Conservation (phyloP, 1,284 basidiomycete species). For the Sutorius eximius region DNA sequence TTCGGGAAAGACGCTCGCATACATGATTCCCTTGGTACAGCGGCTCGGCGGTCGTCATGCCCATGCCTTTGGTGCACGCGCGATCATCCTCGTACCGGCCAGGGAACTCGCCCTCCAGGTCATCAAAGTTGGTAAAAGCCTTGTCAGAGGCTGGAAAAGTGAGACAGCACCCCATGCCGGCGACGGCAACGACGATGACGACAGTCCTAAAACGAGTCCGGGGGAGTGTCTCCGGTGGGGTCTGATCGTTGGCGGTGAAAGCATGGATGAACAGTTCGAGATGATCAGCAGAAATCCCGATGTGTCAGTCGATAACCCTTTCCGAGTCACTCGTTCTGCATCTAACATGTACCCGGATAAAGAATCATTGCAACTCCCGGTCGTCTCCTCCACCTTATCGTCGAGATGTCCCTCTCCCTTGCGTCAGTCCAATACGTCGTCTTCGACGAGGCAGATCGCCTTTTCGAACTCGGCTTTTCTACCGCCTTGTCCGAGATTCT, state of each 20-base stretch:
- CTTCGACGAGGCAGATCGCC: slow-evolving; percentile 97
- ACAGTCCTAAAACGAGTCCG: slow-evolving; percentile 46
- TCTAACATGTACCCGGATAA: slow-evolving; percentile 13
- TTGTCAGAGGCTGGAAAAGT: slow-evolving; percentile 75
- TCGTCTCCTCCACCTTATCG: slow-evolving; percentile 90
- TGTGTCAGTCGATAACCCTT: slow-evolving; percentile 59
- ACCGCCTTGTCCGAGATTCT: slow-evolving; percentile 91
- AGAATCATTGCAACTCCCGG: slow-evolving; percentile 98
- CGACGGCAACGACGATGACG: slow-evolving; percentile 52
- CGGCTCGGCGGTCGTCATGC: slow-evolving; percentile 82
- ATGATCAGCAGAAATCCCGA: slow-evolving; percentile 95
- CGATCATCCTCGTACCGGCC: slow-evolving; percentile 88
- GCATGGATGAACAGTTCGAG: slow-evolving; percentile 95
- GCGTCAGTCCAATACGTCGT: slow-evolving; percentile 89
- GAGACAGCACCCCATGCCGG: slow-evolving; percentile 60
- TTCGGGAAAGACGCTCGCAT: slow-evolving; percentile 97
- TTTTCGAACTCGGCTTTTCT: slow-evolving; percentile 98
- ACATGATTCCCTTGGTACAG: slow-evolving; percentile 91
- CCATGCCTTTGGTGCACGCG: slow-evolving; percentile 80
- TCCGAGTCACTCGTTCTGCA: slow-evolving; percentile 4
- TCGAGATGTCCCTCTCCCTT: slow-evolving; percentile 97
- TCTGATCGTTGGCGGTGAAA: slow-evolving; percentile 93
- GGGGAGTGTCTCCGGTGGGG: slow-evolving; percentile 86
- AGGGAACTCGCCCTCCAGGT: slow-evolving; percentile 95
- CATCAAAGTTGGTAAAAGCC: slow-evolving; percentile 91